Base-by-base conservation (phyloP, 2,329 filamentous ascomycete genomes). In the Lecanicillium sp. region DNA sequence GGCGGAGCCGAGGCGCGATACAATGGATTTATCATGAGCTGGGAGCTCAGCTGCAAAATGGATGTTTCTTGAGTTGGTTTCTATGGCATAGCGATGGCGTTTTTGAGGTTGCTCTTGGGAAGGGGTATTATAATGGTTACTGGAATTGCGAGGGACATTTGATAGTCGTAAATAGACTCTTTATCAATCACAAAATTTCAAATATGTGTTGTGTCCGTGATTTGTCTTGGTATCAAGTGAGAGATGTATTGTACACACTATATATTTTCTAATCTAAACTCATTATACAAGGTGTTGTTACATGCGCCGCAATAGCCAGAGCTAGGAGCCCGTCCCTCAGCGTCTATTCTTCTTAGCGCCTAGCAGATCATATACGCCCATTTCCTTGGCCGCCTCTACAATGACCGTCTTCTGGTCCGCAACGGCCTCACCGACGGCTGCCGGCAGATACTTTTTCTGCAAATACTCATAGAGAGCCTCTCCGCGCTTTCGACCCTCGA, bases 71-170 rank as follows among this genome's bases (percentile, higher is more conserved):
- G 17, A 28, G 20, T 35, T 27, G 15, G 4, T 12, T 19, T 29
- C n/a, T 18, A 3, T 51, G 56, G 60, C 63, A 67, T 65, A 65
- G 65, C 64, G 61, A 57, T 51, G 63, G 64, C 57, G 62, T 67
- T 64, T 20, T 18, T 41, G 33, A 4, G 22, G 6, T 25, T 25
- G 6, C 46, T 42, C 34, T 40, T 39, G 20, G 14, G 20, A 35
- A 35, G 15, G 12, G 30, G n/a, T 11, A 27, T 3, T 30, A 40
- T 6, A 11, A 25, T 25, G 22, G 22, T 6, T 7, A 25, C 7
- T 6, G 11, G 6, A 11, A 7, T 6, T 6, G 22, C 22, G 11
- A 25, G 11, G 7, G 6, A 25, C 22, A 7, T 25, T 25, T 25
- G 22, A 25, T 25, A 25, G 22, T 25, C 11, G 22, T 7, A 25